Evolutionary conservation across 1,284 basidiomycete genomes (phyloP).

Genomic region (Phlebopus sp.): DNA sequence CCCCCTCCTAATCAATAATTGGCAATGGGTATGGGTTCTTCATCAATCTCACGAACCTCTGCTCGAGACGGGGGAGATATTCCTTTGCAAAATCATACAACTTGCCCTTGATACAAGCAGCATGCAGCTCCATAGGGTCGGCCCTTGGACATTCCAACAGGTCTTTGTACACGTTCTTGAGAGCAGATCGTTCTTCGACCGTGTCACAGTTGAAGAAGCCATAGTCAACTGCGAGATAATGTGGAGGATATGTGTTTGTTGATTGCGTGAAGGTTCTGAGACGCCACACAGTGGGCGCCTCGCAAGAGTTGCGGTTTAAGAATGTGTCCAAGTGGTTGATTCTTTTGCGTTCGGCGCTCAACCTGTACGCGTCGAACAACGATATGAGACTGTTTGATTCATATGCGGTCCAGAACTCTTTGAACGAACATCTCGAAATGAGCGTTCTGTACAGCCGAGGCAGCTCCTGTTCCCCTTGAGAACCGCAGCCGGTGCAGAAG

Average conservation of each 20-base stretch:
- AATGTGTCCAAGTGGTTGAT: background rate
- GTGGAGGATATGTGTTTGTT: background rate
- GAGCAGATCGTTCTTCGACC: background rate
- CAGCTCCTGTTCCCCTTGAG: background rate
- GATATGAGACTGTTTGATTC: background rate
- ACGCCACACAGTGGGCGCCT: constrained; percentile 1
- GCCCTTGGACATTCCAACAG: background rate
- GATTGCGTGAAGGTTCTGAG: constrained; percentile 2
- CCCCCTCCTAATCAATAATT: no score
- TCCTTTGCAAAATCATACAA: background rate
- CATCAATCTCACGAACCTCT: constrained; percentile 2
- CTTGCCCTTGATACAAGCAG: constrained; percentile 1
- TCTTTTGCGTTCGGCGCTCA: background rate
- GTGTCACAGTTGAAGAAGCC: constrained; percentile 2
- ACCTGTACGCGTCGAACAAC: constrained; percentile 1
- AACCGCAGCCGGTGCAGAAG: background rate
- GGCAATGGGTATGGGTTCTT: background rate
- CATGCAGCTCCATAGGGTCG: constrained; percentile 2
- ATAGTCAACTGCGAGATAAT: constrained; percentile 1
- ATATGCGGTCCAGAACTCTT: constrained; percentile 2
- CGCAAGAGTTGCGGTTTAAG: background rate
- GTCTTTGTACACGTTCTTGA: background rate
- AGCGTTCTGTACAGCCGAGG: background rate
- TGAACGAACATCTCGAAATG: constrained; percentile 1
- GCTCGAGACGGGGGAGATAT: background rate